Percentiles rank a stretch among this genome's conserved stretches.
Conservation (phyloP, 495 filamentous ascomycete genomes). For the Penicillium salamii region DNA sequence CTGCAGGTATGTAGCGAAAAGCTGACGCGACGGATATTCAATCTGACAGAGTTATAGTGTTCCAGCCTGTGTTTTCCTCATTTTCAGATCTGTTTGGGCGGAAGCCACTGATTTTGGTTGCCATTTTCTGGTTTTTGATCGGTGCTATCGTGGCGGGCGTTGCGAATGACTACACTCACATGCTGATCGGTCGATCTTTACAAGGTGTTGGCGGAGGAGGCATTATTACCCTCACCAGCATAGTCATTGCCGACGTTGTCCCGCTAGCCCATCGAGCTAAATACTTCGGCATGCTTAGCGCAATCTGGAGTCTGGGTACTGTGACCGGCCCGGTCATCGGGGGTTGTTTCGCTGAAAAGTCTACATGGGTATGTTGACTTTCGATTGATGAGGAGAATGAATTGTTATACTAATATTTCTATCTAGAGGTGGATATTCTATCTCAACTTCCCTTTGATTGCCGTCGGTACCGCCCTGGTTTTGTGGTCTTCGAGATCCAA, state of each 20-base stretch:
- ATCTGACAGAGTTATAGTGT: constrained; percentile 13
- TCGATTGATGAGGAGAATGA: too few species aligned
- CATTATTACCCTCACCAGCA: constrained; percentile 57
- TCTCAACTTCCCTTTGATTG: constrained; percentile 49
- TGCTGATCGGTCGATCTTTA: constrained; percentile 61
- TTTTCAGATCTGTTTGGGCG: constrained; percentile 35
- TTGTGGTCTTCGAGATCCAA: too few species aligned
- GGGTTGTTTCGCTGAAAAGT: constrained; percentile 59
- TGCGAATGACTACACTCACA: constrained; percentile 52
- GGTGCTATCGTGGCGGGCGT: constrained; percentile 54
- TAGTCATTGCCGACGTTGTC: constrained; percentile 66
- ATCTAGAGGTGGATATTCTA: constrained; percentile 45
- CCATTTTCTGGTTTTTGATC: constrained; percentile 48
- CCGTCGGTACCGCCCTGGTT: constrained; percentile 26
- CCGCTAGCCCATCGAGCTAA: constrained; percentile 36
- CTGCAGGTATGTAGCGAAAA: constrained; percentile 18
- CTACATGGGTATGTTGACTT: constrained; percentile 51
- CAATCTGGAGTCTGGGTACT: constrained; percentile 60
- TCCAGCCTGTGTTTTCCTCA: constrained; percentile 30
- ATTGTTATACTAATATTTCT: too few species aligned
- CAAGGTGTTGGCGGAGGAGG: constrained; percentile 72
- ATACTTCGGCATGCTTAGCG: constrained; percentile 44
- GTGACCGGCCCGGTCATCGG: constrained; percentile 64
- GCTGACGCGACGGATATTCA: neutral
- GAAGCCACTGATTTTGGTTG: constrained; percentile 38